Conservation (phyloP, 345 rosid species). For the Brassica cretica region DNA sequence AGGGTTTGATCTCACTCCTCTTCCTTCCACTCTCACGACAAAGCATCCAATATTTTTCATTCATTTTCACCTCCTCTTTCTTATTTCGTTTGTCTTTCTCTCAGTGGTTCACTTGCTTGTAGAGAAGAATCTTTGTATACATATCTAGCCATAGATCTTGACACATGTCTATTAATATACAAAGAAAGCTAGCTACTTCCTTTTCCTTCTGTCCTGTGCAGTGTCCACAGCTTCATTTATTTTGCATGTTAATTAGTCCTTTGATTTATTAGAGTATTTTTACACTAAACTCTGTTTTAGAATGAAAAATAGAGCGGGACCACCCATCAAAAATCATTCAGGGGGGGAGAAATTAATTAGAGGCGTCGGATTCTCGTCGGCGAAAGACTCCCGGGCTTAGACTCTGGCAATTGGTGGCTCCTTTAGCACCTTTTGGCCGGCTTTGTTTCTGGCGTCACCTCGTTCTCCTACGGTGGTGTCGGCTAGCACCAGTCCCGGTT, state of each 20-base stretch:
- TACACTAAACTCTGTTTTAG: no score
- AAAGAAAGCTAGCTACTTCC: neutral
- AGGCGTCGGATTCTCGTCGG: no score
- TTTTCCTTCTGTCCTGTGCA: neutral
- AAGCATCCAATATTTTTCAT: neutral
- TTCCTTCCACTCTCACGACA: neutral
- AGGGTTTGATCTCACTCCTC: neutral
- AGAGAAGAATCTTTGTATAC: no score
- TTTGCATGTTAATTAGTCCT: neutral
- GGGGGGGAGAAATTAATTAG: no score
- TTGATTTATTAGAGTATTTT: neutral
- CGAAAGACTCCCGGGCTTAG: no score
- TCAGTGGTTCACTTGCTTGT: neutral
- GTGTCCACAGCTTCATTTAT: neutral
- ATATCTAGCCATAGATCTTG: neutral
- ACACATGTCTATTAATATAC: neutral
- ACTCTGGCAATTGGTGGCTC: no score
- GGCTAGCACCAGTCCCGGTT: no score
- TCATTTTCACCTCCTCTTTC: neutral
- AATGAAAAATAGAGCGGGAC: no score
- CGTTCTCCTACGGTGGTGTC: no score
- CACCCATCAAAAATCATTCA: no score
- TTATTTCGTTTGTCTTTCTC: neutral
- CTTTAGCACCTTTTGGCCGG: no score
- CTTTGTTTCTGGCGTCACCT: no score